phyloP scores from a whole-genome alignment of 2,329 filamentous ascomycete genomes.

The Thielaviopsis ethacetica region DNA sequence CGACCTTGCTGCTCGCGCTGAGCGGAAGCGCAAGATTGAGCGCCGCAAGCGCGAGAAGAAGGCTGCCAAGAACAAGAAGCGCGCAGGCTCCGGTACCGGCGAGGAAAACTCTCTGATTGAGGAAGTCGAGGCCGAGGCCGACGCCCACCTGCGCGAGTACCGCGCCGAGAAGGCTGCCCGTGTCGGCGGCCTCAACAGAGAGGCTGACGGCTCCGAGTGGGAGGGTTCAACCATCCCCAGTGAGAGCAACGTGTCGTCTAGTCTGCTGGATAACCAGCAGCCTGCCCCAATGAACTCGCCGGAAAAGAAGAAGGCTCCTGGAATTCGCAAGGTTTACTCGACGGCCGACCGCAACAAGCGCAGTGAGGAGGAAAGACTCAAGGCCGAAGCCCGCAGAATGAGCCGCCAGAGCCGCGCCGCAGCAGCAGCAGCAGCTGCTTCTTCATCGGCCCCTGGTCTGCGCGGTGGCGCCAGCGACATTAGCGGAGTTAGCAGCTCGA shows the following conservation, averaged over 20 bases:
- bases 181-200: constrained; percentile 77
- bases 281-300: constrained; percentile 39
- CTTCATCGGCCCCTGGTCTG: neutral
- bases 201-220: constrained; percentile 63
- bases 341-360: constrained; percentile 36
- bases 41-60: constrained; percentile 26
- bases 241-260: constrained; percentile 42
- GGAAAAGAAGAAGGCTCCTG: constrained; percentile 25
- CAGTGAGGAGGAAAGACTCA: constrained; percentile 37
- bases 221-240: constrained; percentile 57
- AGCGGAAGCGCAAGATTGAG: constrained; percentile 36
- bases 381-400: constrained; percentile 38
- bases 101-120: constrained; percentile 46
- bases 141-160: constrained; percentile 63
- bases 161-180: constrained; percentile 72
- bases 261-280: constrained; percentile 43
- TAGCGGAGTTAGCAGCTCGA: constrained; percentile 2
- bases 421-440: neutral
- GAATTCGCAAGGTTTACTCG: constrained; percentile 47
- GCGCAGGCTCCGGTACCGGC: constrained; percentile 24
- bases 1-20: constrained; percentile 38
- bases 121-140: constrained; percentile 46
- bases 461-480: constrained; percentile 10
- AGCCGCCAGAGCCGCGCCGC: constrained; percentile 32
- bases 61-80: constrained; percentile 20